Conservation (phyloP, 257 asterid genomes). For the Buddleja alternifolia region DNA sequence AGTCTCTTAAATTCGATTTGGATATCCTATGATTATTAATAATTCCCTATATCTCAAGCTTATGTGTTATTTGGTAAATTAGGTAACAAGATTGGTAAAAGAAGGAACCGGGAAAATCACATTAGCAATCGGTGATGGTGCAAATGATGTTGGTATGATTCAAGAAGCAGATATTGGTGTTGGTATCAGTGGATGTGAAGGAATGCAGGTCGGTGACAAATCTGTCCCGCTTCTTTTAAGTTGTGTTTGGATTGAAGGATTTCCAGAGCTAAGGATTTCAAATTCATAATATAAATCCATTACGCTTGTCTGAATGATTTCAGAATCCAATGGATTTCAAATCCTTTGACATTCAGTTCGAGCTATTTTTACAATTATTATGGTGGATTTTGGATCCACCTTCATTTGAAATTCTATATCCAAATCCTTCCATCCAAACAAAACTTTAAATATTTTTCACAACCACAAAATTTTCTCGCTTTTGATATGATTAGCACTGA, state of each 20-base stretch:
- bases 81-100: slow-evolving; percentile 97
- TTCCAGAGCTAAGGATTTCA: too few relatives aligned
- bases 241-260: too few relatives aligned
- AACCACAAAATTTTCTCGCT: background rate
- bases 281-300: too few relatives aligned
- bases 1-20: slow-evolving; percentile 20
- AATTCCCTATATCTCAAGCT: slow-evolving; percentile 21
- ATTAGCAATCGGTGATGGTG: slow-evolving; percentile 98
- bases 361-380: too few relatives aligned
- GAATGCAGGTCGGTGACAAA: slow-evolving; percentile 89
- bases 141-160: slow-evolving; percentile 99
- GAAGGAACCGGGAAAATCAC: slow-evolving; percentile 97
- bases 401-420: too few relatives aligned
- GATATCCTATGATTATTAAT: slow-evolving; percentile 4
- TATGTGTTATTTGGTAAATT: slow-evolving; percentile 27
- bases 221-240: background rate
- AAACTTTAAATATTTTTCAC: background rate
- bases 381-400: too few relatives aligned
- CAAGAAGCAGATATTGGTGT: slow-evolving; percentile 99
- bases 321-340: too few relatives aligned
- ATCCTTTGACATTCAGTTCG: too few relatives aligned
- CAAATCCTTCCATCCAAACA: too few relatives aligned
- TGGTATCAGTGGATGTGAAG: slow-evolving; percentile 99
- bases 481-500: slow-evolving; percentile 3
- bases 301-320: too few relatives aligned